Conservation (phyloP, 2,329 filamentous ascomycete genomes). For the Diaporthe humulicola region DNA sequence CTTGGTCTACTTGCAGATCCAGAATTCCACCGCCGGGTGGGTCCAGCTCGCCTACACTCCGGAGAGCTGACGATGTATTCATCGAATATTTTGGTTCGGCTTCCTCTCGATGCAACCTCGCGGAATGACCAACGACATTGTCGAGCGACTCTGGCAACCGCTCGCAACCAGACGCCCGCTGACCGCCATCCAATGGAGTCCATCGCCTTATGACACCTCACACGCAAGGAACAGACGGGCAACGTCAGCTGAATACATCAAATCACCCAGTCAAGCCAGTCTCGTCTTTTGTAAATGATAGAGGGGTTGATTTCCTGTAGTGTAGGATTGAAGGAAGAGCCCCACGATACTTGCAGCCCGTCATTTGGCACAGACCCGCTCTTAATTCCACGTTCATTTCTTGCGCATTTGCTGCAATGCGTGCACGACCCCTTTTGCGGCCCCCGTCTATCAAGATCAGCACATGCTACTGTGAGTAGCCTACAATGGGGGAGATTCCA, state of each 20-base stretch:
- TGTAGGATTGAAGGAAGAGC: conserved; percentile 26
- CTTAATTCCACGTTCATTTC: conserved; percentile 39
- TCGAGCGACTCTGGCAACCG: not conserved
- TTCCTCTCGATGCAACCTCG: not conserved
- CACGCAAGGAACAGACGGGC: not conserved
- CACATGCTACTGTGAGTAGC: conserved; percentile 1
- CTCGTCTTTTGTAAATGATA: not conserved
- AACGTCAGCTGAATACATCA: not conserved
- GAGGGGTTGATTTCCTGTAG: conserved; percentile 17
- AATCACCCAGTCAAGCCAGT: no score
- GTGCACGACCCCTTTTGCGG: conserved; percentile 35
- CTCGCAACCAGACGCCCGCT: not conserved
- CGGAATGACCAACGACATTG: not conserved
- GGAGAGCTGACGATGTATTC: conserved; percentile 9
- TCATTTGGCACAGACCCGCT: conserved; percentile 40
- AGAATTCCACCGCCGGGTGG: conserved; percentile 6
- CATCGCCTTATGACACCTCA: not conserved
- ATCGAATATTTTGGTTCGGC: conserved; percentile 15
- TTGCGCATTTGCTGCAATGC: conserved; percentile 22
- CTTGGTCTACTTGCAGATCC: not conserved
- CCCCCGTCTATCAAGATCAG: conserved; percentile 24
- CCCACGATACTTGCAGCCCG: conserved; percentile 29
- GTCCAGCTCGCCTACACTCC: conserved; percentile 18
- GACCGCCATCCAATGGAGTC: not conserved
- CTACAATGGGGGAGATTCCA: conserved; percentile 2